Evolutionary conservation across 179 eudicot species (phyloP), one percentile per base, ranked within the genome.

Genomic region (Camellia oleifera): DNA sequence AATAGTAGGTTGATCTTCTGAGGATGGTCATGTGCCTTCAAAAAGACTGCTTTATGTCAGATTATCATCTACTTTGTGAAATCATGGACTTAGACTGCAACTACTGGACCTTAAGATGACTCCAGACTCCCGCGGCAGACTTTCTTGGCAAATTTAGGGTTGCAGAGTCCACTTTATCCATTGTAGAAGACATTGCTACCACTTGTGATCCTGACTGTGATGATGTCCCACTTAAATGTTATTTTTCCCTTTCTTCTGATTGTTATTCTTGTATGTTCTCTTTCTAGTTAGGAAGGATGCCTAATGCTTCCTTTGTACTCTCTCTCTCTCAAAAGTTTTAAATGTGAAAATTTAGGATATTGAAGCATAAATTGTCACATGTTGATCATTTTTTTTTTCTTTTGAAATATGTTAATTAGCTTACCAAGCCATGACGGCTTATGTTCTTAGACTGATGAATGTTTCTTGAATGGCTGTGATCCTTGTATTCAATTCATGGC

Each of bases 391-490:
- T 11, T 52, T 1, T 17, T 53, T 11, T 52, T 1, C 61, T 50
- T 52, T 50, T 72, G 2, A 20, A 50, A 67, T 67, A 10, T 72
- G 40, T 23, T 53, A 52, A 50, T 70, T 53, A 18, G 7, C n/a
- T 54, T 53, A 72, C 20, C 58, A 53, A 52, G 58, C 75, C 17
- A 18, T 10, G 44, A 72, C 23, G 2, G 4, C 23, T 44, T 53
- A 9, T 20, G 61, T 23, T 10, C 2, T 52, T 50, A 20, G 17
- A 17, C 56, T 1, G 17, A 42, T 70, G 2, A 72, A 23, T 23
- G 13, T 72, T 18, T 72, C 75, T 72, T 18, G 61, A 72, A 20
- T 23, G 7, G 40, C 60, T 53, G 7, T 72, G 74, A 48, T 70
- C 57, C 14, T n/a, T 52, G 9, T 72, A 11, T 52, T 5, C 32